Evolutionary conservation across 495 filamentous ascomycete species (phyloP).

Genomic region (Bryoglossum gracile): DNA sequence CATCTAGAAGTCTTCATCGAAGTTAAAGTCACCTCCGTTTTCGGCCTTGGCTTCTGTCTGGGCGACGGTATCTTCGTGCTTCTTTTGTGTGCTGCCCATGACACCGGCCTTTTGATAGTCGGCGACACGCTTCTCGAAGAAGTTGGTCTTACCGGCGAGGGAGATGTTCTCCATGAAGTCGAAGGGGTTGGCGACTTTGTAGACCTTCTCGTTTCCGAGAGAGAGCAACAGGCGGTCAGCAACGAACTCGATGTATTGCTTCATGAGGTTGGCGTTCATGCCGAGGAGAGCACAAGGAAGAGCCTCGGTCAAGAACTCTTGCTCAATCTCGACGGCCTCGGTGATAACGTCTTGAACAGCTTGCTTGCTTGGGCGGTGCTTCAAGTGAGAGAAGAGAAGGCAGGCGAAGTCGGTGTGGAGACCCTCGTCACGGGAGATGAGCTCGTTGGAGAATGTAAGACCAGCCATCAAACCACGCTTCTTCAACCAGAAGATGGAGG

Average conservation of each 20-base stretch:
- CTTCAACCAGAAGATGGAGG: conserved; percentile 99
- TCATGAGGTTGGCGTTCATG: conserved; percentile 97
- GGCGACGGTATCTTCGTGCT: conserved; percentile 38
- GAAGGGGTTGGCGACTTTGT: conserved; percentile 90
- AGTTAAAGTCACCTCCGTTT: conserved; percentile 74
- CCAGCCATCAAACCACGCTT: conserved; percentile 99
- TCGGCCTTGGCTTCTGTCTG: conserved; percentile 49
- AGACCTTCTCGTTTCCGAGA: conserved; percentile 89
- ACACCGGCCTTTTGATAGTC: conserved; percentile 99
- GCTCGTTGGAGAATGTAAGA: conserved; percentile 97
- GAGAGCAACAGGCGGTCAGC: conserved; percentile 89
- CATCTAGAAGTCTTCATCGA: conserved; percentile 94
- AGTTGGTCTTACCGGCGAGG: conserved; percentile 97
- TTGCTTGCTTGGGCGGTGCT: conserved; percentile 77
- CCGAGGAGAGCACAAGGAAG: conserved; percentile 87
- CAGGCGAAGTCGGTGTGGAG: conserved; percentile 99
- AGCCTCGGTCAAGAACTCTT: conserved; percentile 96
- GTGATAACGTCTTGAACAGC: conserved; percentile 80
- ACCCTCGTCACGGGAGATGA: conserved; percentile 98
- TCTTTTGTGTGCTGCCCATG: conserved; percentile 89
- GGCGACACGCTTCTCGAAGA: conserved; percentile 99
- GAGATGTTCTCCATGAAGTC: conserved; percentile 99
- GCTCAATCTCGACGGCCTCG: conserved; percentile 89
- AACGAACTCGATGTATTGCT: conserved; percentile 99
- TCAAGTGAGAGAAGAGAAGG: conserved; percentile 90